Conservation (phyloP, 2,329 filamentous ascomycete species). For the Dactylellina cionopaga region DNA sequence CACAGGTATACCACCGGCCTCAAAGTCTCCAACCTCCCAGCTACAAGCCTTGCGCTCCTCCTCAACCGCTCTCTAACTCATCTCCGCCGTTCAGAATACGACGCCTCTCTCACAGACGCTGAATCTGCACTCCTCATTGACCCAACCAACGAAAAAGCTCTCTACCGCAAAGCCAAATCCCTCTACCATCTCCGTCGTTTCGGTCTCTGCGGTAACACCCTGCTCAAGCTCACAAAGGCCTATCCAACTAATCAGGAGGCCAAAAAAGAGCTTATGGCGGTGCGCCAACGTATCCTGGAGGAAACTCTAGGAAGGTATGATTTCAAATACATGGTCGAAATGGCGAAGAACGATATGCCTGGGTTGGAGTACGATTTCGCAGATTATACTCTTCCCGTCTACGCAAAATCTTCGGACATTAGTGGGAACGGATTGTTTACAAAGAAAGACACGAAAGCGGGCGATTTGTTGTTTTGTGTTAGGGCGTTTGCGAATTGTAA, state of each 20-base stretch:
- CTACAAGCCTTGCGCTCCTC: not conserved
- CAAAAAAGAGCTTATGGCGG: not conserved
- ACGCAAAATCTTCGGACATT: not conserved
- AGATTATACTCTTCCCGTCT: constrained; percentile 18
- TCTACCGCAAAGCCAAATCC: constrained; percentile 30
- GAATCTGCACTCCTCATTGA: constrained; percentile 11
- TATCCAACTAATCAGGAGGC: constrained; percentile 12
- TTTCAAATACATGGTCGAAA: constrained; percentile 19
- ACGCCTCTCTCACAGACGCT: constrained; percentile 1
- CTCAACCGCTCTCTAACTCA: constrained; percentile 11
- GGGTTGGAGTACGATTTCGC: constrained; percentile 30
- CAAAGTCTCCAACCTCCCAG: not conserved
- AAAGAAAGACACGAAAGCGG: constrained; percentile 15
- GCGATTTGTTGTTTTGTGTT: constrained; percentile 23
- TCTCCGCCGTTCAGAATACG: not conserved
- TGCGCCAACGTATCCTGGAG: constrained; percentile 21
- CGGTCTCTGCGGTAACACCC: constrained; percentile 5
- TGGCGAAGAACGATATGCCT: constrained; percentile 17
- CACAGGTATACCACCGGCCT: constrained; percentile 25
- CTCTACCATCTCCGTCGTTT: constrained; percentile 17
- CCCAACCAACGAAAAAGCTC: constrained; percentile 15
- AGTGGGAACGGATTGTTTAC: constrained; percentile 35
- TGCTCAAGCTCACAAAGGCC: not conserved
- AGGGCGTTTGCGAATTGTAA: constrained; percentile 35
- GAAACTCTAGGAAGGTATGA: constrained; percentile 17